Percentiles rank a stretch among this genome's conserved stretches.
These are phyloP conservation scores for Canavalia ensiformis DNA, from an alignment of 306 rosid species.

Conservation along the genomic window DNA sequence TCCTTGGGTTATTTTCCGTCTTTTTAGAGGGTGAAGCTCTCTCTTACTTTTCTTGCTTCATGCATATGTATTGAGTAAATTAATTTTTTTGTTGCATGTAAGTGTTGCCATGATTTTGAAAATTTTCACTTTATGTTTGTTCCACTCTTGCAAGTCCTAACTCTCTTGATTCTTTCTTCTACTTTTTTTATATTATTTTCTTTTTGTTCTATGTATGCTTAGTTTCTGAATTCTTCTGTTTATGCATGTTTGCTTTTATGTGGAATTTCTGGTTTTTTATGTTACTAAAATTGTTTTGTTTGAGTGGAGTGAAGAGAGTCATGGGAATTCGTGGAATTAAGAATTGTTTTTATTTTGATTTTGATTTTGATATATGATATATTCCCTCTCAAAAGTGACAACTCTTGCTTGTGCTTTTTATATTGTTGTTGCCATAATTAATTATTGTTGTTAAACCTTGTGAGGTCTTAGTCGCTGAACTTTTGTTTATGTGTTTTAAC, in stretches of 20 bases:
- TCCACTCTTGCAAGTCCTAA: too few relatives aligned
- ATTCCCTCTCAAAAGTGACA: conserved; percentile 18
- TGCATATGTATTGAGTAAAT: background rate
- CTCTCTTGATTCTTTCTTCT: background rate
- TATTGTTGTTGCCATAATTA: background rate
- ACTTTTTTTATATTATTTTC: background rate
- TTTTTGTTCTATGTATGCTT: background rate
- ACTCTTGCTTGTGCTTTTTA: background rate
- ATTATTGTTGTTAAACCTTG: background rate
- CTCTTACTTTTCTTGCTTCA: background rate
- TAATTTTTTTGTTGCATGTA: conserved; percentile 28
- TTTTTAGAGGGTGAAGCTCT: too few relatives aligned
- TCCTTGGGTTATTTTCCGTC: too few relatives aligned
- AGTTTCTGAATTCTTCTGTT: conserved; percentile 7
- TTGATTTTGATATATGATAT: background rate
- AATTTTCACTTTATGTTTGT: background rate
- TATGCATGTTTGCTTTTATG: conserved; percentile 42
- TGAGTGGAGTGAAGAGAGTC: conserved; percentile 12
- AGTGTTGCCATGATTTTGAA: conserved; percentile 7
- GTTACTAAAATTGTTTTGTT: background rate
- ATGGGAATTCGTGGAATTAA: conserved; percentile 3
- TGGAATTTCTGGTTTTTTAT: conserved; percentile 18
- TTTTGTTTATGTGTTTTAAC: conserved; percentile 43
- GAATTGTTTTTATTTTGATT: background rate
- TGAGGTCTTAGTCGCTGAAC: conserved; percentile 22